Conservation (phyloP, 768 basidiomycete genomes). For the Kwoniella newhampshirensis region DNA sequence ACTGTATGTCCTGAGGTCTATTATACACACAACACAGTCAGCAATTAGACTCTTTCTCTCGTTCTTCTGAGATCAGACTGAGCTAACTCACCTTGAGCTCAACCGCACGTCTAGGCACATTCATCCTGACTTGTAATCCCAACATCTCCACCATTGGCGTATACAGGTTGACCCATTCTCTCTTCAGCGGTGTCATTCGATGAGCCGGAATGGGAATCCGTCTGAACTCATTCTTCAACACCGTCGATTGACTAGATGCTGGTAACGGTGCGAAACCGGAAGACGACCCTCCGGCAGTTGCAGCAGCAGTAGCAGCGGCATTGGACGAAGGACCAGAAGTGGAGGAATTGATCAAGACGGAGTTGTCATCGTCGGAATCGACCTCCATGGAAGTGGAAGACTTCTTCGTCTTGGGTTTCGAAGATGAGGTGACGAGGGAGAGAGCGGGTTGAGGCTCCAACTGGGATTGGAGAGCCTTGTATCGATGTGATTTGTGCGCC, state of each 20-base stretch:
- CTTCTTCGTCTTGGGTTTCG: conserved; percentile 28
- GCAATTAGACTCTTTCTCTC: not conserved
- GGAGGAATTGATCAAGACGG: conserved; percentile 64
- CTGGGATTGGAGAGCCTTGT: conserved; percentile 51
- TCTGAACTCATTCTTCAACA: conserved; percentile 78
- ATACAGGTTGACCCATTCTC: conserved; percentile 93
- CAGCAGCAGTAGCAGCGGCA: conserved; percentile 3
- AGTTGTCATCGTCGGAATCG: conserved; percentile 60
- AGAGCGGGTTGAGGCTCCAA: conserved; percentile 48
- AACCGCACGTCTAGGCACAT: conserved; percentile 79
- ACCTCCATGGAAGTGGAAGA: conserved; percentile 22
- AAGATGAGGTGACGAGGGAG: conserved; percentile 36
- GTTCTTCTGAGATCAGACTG: too few species aligned
- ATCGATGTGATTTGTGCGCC: conserved; percentile 52
- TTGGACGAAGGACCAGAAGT: conserved; percentile 51
- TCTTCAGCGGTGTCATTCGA: conserved; percentile 94
- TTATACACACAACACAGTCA: not conserved
- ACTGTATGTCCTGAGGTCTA: conserved; percentile 92
- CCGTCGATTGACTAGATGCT: conserved; percentile 59
- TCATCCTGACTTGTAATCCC: conserved; percentile 96
- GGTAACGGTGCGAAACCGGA: conserved; percentile 69
- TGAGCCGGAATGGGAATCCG: conserved; percentile 91
- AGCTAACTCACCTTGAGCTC: conserved; percentile 76
- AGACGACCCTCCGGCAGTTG: conserved; percentile 51
- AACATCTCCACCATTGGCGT: conserved; percentile 92